Conservation (phyloP, 805 yeast species). For the Metschnikowia lachancei region DNA sequence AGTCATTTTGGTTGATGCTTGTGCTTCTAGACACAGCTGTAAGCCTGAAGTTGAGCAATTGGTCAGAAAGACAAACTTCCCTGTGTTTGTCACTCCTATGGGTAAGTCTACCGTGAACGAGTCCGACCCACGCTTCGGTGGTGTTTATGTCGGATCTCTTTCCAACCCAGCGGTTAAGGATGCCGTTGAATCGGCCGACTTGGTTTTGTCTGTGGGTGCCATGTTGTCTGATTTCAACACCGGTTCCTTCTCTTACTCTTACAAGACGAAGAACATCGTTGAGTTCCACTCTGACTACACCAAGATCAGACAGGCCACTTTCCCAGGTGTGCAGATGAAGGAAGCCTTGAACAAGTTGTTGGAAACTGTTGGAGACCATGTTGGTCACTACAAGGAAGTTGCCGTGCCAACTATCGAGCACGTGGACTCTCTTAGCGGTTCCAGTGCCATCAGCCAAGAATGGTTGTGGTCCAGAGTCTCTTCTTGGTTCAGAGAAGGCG, state of each 20-base stretch:
- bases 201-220: constrained; percentile 77
- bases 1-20: constrained; percentile 78
- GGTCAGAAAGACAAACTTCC: constrained; percentile 69
- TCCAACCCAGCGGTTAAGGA: constrained; percentile 70
- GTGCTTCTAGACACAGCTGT: constrained; percentile 76
- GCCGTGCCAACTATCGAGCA: constrained; percentile 55
- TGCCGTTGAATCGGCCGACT: constrained; percentile 71
- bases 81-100: constrained; percentile 85
- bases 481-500: constrained; percentile 29
- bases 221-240: constrained; percentile 86
- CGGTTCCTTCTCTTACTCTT: constrained; percentile 77
- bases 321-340: constrained; percentile 73
- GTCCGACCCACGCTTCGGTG: constrained; percentile 56
- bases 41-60: constrained; percentile 60
- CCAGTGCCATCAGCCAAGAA: constrained; percentile 23
- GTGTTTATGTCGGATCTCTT: constrained; percentile 82
- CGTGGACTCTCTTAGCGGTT: constrained; percentile 43
- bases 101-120: constrained; percentile 82
- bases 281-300: constrained; percentile 79
- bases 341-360: constrained; percentile 31
- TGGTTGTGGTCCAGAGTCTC: constrained; percentile 27
- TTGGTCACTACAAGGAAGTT: constrained; percentile 46
- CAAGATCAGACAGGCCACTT: constrained; percentile 65
- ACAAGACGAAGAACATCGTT: constrained; percentile 69
- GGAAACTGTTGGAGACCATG: constrained; percentile 37